phyloP scores from a whole-genome alignment of 345 rosid genomes.

The Aquilaria yunnanensis region DNA sequence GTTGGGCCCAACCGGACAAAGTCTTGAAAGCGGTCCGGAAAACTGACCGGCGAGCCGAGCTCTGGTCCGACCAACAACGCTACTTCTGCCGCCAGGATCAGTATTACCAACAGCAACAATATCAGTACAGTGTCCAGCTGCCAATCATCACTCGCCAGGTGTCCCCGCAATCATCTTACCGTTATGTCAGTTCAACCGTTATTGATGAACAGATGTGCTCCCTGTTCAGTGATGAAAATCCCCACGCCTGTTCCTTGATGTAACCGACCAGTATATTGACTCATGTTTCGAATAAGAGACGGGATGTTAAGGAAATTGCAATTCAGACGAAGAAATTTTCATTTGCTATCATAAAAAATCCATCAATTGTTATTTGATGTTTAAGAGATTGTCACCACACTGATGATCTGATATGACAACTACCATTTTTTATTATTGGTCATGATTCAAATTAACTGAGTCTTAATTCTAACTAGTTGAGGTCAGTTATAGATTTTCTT shows the following conservation, averaged over 20 bases:
- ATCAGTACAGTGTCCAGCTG: neutral
- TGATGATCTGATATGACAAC: too few relatives aligned
- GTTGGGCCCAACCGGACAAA: conserved; percentile 46
- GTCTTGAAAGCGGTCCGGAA: conserved; percentile 54
- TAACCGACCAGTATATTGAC: conserved; percentile 5
- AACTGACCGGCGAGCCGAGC: conserved; percentile 49
- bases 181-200: conserved; percentile 12
- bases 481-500: too few relatives aligned
- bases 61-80: conserved; percentile 59
- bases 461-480: too few relatives aligned
- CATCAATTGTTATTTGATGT: too few relatives aligned
- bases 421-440: too few relatives aligned
- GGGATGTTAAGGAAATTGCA: too few relatives aligned
- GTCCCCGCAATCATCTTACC: conserved; percentile 23
- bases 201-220: conserved; percentile 32
- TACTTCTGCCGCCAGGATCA: conserved; percentile 27
- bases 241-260: conserved; percentile 69
- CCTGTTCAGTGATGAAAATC: conserved; percentile 73
- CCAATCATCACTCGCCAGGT: conserved; percentile 9
- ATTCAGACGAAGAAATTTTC: neutral
- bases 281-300: too few relatives aligned
- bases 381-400: too few relatives aligned
- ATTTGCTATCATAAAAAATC: too few relatives aligned
- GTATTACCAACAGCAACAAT: conserved; percentile 21
- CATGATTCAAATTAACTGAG: too few relatives aligned